These are phyloP conservation scores for Nitzschia sp. DNA, from an alignment of 108 stramenopile species.

Conservation along the genomic window DNA sequence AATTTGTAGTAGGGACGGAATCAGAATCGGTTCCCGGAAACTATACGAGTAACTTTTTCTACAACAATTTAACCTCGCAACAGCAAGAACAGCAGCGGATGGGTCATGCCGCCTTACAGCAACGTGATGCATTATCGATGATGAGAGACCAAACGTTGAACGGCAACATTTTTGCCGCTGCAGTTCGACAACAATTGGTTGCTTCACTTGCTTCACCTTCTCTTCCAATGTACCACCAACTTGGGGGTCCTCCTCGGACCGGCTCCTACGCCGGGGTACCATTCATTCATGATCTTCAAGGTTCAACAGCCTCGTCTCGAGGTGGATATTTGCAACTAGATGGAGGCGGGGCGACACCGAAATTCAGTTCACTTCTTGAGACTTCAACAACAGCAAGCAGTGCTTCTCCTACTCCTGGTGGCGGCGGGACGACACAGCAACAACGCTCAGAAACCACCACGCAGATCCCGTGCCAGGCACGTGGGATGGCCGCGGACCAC, in stretches of 20 bases:
- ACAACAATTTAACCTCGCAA: neutral
- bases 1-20: too few species aligned
- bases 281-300: neutral
- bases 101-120: neutral
- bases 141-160: constrained; percentile 2
- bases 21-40: neutral
- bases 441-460: neutral
- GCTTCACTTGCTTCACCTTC: constrained; percentile 5
- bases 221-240: neutral
- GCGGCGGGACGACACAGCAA: too few species aligned
- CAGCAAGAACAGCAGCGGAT: constrained; percentile 17
- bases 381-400: too few species aligned
- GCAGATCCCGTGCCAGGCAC: constrained; percentile 68
- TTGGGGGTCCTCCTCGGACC: too few species aligned
- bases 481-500: constrained; percentile 79
- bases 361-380: too few species aligned
- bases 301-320: neutral
- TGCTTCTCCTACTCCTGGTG: too few species aligned
- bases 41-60: constrained; percentile 1
- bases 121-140: constrained; percentile 1
- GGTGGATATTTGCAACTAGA: too few species aligned
- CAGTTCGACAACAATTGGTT: constrained; percentile 7
- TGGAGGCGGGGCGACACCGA: too few species aligned
- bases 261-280: too few species aligned
- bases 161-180: neutral